Conservation (phyloP, 1,284 basidiomycete species). For the Trichosporon coremiiforme region DNA sequence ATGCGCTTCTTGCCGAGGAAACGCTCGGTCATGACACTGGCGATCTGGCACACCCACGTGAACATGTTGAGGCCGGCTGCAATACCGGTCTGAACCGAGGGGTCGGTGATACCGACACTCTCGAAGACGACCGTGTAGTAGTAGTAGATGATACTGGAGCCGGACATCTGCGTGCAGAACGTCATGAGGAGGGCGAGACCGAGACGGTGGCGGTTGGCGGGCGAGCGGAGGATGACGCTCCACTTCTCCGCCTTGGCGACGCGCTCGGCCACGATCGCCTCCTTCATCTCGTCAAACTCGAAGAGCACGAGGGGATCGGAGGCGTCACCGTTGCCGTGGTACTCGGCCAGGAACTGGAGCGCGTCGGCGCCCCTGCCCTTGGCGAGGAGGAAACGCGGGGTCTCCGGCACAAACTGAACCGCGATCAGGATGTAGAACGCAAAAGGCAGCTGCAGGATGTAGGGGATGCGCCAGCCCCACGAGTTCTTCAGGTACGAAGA, state of each 20-base stretch:
- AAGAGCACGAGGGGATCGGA: constrained; percentile 69
- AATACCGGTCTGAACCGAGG: constrained; percentile 56
- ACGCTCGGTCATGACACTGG: constrained; percentile 46
- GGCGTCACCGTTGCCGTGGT: constrained; percentile 72
- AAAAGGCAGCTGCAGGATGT: constrained; percentile 54
- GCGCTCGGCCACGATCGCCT: constrained; percentile 70
- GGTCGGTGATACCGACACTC: constrained; percentile 54
- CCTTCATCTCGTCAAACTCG: constrained; percentile 76
- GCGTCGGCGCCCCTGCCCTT: constrained; percentile 65
- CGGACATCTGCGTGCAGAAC: constrained; percentile 44
- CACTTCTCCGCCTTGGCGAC: constrained; percentile 53
- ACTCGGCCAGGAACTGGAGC: constrained; percentile 72
- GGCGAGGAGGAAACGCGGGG: constrained; percentile 52
- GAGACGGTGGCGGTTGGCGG: constrained; percentile 49
- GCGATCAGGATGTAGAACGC: constrained; percentile 54
- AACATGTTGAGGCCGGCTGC: constrained; percentile 54
- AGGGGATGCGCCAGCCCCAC: constrained; percentile 54
- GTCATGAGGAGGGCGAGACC: constrained; percentile 54
- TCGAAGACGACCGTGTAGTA: constrained; percentile 55
- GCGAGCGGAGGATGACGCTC: constrained; percentile 45
- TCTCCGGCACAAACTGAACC: constrained; percentile 57
- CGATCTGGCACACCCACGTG: constrained; percentile 54
- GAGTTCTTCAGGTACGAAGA: constrained; percentile 32
- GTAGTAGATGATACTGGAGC: constrained; percentile 55
- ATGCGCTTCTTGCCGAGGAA: constrained; percentile 50